Percentiles rank a stretch among this genome's conserved stretches.
These are phyloP conservation scores for Linderina pennispora DNA, from an alignment of 192 early-diverging fungal genomes.

Conservation along the genomic window DNA sequence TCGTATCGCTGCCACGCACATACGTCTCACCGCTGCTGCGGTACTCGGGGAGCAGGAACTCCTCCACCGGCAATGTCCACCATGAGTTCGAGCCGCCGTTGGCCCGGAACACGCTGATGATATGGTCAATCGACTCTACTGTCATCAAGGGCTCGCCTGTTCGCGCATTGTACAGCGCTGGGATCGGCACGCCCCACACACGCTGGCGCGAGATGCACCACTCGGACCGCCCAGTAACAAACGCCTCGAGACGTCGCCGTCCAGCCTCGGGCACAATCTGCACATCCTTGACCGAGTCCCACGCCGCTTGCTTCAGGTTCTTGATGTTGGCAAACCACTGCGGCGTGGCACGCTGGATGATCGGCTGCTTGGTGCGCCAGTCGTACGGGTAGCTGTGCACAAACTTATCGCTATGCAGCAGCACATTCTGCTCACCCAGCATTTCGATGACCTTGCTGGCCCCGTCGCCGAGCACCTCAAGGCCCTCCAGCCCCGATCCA, in stretches of 20 bases:
- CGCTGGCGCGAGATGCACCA: conserved; percentile 84
- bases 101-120: conserved; percentile 52
- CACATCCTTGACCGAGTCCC: conserved; percentile 50
- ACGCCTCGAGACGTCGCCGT: conserved; percentile 54
- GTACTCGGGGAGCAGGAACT: conserved; percentile 57
- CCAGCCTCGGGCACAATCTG: conserved; percentile 57
- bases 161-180: conserved; percentile 59
- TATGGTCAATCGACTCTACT: conserved; percentile 55
- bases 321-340: conserved; percentile 80
- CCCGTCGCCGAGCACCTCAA: conserved; percentile 55
- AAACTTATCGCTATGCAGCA: conserved; percentile 52
- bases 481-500: conserved; percentile 53
- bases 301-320: conserved; percentile 54
- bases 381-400: conserved; percentile 78
- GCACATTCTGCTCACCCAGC: conserved; percentile 21
- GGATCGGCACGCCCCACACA: conserved; percentile 79
- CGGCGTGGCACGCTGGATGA: conserved; percentile 71
- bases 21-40: conserved; percentile 51
- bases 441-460: conserved; percentile 51
- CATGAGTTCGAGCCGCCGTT: conserved; percentile 59
- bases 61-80: conserved; percentile 63
- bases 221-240: conserved; percentile 62
- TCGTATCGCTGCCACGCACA: conserved; percentile 64
- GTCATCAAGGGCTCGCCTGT: conserved; percentile 62
- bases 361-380: conserved; percentile 77